Conservation (phyloP, 176 grass and related monocot species). For the Eleusine coracana region DNA sequence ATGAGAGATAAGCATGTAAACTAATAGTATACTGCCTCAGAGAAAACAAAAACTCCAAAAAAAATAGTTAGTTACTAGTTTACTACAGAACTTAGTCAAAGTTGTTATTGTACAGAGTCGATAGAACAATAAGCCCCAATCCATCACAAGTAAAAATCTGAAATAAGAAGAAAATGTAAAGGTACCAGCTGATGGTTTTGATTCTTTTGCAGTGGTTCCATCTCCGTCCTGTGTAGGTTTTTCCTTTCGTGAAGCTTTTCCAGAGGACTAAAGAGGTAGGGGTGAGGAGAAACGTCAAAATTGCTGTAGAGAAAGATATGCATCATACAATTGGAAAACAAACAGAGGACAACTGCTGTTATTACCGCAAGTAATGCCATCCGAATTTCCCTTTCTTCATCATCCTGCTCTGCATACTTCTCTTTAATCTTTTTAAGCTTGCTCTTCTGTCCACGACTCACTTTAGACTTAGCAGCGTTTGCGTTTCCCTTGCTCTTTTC, state of each 20-base stretch:
- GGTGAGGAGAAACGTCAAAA: slow-evolving; percentile 21
- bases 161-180: slow-evolving; percentile 34
- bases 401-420: slow-evolving; percentile 95
- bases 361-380: slow-evolving; percentile 96
- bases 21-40: slow-evolving; percentile 5
- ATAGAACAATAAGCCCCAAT: neutral
- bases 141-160: slow-evolving; percentile 9
- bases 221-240: slow-evolving; percentile 61
- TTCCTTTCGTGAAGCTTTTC: slow-evolving; percentile 80
- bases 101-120: neutral
- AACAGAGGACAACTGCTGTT: slow-evolving; percentile 11
- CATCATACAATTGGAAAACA: slow-evolving; percentile 24
- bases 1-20: neutral
- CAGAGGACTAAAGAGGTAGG: slow-evolving; percentile 62
- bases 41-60: neutral
- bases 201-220: slow-evolving; percentile 38
- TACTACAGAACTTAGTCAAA: neutral
- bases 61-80: neutral
- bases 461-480: slow-evolving; percentile 57
- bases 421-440: slow-evolving; percentile 99
- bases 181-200: slow-evolving; percentile 57
- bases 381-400: slow-evolving; percentile 91
- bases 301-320: slow-evolving; percentile 15
- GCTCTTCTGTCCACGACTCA: slow-evolving; percentile 78
- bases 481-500: slow-evolving; percentile 36